These are phyloP conservation scores for Gymnopus androsaceus DNA, from an alignment of 1,284 basidiomycete species.

Conservation along the genomic window DNA sequence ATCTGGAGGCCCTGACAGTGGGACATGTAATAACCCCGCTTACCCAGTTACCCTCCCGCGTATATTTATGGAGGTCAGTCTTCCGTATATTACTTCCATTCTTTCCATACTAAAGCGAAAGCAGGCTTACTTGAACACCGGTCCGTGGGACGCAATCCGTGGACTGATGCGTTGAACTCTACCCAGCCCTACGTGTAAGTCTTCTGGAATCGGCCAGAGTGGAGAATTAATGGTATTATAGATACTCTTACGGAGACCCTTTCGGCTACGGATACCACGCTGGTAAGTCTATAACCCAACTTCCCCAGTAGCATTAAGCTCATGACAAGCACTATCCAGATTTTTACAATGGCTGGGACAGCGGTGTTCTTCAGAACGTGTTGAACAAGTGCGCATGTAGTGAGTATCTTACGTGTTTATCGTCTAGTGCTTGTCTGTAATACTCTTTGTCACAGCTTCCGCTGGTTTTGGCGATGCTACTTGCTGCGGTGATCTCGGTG, in stretches of 20 bases:
- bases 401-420: slow-evolving; percentile 22
- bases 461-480: slow-evolving; percentile 12
- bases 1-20: slow-evolving; percentile 44
- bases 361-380: slow-evolving; percentile 44
- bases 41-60: slow-evolving; percentile 44
- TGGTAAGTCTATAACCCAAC: slow-evolving; percentile 28
- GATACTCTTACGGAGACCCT: slow-evolving; percentile 43
- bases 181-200: slow-evolving; percentile 48
- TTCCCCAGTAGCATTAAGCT: not conserved
- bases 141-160: slow-evolving; percentile 33
- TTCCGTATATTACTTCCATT: not conserved
- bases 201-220: not conserved
- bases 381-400: slow-evolving; percentile 48
- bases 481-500: slow-evolving; percentile 18
- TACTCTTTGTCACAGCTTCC: not conserved
- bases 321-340: slow-evolving; percentile 29
- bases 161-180: slow-evolving; percentile 39
- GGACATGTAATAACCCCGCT: slow-evolving; percentile 43
- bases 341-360: slow-evolving; percentile 54
- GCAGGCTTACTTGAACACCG: slow-evolving; percentile 44
- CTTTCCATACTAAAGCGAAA: not conserved
- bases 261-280: slow-evolving; percentile 56
- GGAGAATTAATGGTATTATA: slow-evolving; percentile 16
- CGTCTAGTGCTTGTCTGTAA: not conserved
- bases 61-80: slow-evolving; percentile 45